These are phyloP conservation scores for Fragaria ananassa DNA, from an alignment of 306 rosid genomes.

Conservation along the genomic window DNA sequence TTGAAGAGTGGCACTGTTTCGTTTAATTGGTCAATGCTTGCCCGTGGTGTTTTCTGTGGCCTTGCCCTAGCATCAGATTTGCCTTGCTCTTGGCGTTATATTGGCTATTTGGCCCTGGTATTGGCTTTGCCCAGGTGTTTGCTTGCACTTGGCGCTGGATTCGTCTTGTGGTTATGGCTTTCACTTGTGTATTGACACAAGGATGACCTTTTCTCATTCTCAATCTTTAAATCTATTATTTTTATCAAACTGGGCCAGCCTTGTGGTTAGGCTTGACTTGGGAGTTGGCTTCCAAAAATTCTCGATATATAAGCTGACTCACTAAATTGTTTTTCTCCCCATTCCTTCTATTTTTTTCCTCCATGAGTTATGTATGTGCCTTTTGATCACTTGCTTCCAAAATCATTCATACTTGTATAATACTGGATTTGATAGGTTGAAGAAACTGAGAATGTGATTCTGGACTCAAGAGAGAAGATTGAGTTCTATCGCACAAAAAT, in stretches of 20 bases:
- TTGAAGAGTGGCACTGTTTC: background rate
- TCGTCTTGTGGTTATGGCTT: background rate
- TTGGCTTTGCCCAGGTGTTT: background rate
- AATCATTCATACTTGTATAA: background rate
- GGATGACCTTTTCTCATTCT: background rate
- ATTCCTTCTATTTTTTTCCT: background rate
- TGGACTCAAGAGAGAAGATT: slow-evolving; percentile 90
- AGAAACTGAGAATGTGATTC: slow-evolving; percentile 45
- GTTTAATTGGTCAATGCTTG: background rate
- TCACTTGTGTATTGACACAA: background rate
- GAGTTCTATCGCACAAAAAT: slow-evolving; percentile 78
- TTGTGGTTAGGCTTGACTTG: background rate
- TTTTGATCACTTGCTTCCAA: background rate
- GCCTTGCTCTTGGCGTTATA: background rate
- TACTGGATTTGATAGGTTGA: slow-evolving; percentile 45
- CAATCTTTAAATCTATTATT: background rate
- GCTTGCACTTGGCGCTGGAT: background rate
- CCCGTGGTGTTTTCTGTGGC: background rate
- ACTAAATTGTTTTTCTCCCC: background rate
- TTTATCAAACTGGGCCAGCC: background rate
- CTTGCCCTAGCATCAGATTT: background rate
- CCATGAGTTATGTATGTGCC: background rate
- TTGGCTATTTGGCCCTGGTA: background rate
- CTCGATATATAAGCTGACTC: background rate
- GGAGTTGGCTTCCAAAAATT: background rate